Percentiles rank a stretch among this genome's conserved stretches.
Evolutionary conservation across 345 rosid species (phyloP).

Genomic region (Gossypium rotundifolium): DNA sequence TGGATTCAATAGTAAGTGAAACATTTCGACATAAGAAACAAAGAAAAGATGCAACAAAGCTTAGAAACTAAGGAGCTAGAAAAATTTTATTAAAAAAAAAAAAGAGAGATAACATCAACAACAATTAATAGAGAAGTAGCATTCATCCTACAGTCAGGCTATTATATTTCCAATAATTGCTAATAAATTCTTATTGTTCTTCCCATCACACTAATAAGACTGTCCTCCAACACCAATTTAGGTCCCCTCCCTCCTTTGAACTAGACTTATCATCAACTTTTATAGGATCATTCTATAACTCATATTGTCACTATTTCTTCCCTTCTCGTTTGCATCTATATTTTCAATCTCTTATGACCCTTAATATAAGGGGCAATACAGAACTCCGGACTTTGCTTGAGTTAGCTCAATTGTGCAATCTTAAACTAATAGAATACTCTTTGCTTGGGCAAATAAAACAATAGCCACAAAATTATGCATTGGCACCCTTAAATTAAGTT

Average conservation of each 20-base stretch:
- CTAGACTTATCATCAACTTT: background rate
- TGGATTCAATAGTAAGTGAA: background rate
- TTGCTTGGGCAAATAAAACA: background rate
- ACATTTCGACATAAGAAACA: background rate
- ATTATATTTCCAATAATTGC: background rate
- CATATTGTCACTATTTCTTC: background rate
- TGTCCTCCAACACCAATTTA: background rate
- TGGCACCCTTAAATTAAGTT: slow-evolving; percentile 1
- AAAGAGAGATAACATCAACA: too few relatives aligned
- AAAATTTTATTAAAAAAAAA: background rate
- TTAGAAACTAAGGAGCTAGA: background rate
- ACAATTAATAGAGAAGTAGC: background rate
- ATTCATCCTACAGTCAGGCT: background rate
- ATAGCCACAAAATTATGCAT: background rate
- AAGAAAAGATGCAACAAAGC: background rate
- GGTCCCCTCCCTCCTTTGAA: background rate
- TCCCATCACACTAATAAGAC: background rate
- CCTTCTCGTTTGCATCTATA: background rate
- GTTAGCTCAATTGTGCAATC: background rate
- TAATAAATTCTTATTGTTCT: background rate
- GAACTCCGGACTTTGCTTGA: background rate
- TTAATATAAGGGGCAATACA: background rate
- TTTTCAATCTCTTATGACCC: background rate
- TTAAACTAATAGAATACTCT: background rate
- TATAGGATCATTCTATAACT: background rate